Percentiles rank a stretch among this genome's conserved stretches.
Conservation (phyloP, 2,329 filamentous ascomycete species). For the Huntiella abstrusa region DNA sequence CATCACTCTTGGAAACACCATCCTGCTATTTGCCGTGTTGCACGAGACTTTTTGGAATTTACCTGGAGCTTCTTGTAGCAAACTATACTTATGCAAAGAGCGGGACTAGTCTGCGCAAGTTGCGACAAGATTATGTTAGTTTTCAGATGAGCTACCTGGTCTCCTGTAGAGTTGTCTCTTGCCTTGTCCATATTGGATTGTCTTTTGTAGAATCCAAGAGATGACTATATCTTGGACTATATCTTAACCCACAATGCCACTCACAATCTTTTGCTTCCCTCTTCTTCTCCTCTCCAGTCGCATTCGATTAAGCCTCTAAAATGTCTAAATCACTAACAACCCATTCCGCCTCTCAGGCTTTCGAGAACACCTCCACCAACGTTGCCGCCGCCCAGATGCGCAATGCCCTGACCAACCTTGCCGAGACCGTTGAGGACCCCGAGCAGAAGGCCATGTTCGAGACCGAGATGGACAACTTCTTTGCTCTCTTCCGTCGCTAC, state of each 20-base stretch:
- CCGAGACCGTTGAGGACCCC: constrained; percentile 73
- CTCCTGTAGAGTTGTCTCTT: too few relatives aligned
- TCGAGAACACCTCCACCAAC: constrained; percentile 97
- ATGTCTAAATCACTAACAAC: constrained; percentile 17
- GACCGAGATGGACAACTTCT: constrained; percentile 99
- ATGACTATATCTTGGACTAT: too few relatives aligned
- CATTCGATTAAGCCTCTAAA: background rate
- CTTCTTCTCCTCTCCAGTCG: background rate
- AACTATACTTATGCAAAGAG: too few relatives aligned
- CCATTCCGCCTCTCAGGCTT: constrained; percentile 45
- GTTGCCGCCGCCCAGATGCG: constrained; percentile 98
- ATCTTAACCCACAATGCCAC: background rate
- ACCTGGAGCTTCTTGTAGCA: too few relatives aligned
- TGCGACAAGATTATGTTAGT: too few relatives aligned
- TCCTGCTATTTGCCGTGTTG: too few relatives aligned
- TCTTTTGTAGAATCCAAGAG: too few relatives aligned
- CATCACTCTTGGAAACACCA: too few relatives aligned
- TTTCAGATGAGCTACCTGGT: too few relatives aligned
- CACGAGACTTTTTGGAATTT: too few relatives aligned
- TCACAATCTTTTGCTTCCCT: background rate
- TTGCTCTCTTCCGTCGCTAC: constrained; percentile 93
- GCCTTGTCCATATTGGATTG: too few relatives aligned
- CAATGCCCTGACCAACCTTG: constrained; percentile 82
- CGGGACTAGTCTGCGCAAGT: too few relatives aligned
- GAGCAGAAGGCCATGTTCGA: constrained; percentile 86